These are phyloP conservation scores for Alternaria rosae DNA, from an alignment of 2,329 filamentous ascomycete species.

Conservation along the genomic window DNA sequence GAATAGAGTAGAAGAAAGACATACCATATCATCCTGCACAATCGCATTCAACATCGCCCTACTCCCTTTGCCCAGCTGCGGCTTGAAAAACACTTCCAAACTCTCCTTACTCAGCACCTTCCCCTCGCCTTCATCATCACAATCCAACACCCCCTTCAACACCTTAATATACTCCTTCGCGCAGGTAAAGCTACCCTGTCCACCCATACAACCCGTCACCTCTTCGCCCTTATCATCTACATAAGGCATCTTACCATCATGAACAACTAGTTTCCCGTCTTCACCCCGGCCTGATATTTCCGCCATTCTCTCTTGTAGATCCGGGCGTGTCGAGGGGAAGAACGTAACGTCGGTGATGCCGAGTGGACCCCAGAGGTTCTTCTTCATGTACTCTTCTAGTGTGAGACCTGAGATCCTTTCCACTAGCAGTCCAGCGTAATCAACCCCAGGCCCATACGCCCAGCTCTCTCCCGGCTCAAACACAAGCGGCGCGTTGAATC, in stretches of 20 bases:
- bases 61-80: conserved; percentile 34
- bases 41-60: conserved; percentile 46
- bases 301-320: conserved; percentile 32
- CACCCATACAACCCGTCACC: conserved; percentile 34
- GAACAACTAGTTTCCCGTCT: conserved; percentile 20
- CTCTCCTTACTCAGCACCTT: conserved; percentile 26
- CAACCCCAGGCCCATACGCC: conserved; percentile 58
- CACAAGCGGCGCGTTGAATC: conserved; percentile 47
- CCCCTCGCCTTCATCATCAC: conserved; percentile 35
- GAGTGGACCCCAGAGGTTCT: conserved; percentile 56
- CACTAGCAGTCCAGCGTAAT: conserved; percentile 59
- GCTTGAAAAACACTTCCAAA: conserved; percentile 40
- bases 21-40: conserved; percentile 26
- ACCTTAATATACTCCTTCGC: conserved; percentile 43
- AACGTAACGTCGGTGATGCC: conserved; percentile 62
- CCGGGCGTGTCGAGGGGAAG: conserved; percentile 49
- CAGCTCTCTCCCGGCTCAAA: conserved; percentile 59
- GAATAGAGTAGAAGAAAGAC: neutral
- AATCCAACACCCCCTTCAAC: conserved; percentile 34
- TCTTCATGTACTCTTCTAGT: conserved; percentile 67
- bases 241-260: conserved; percentile 18
- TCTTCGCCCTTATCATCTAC: conserved; percentile 24
- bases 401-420: conserved; percentile 56
- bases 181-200: conserved; percentile 30
- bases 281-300: conserved; percentile 37